Evolutionary conservation across 768 basidiomycete species (phyloP).

Genomic region (Pleurotus salmoneostramineus): DNA sequence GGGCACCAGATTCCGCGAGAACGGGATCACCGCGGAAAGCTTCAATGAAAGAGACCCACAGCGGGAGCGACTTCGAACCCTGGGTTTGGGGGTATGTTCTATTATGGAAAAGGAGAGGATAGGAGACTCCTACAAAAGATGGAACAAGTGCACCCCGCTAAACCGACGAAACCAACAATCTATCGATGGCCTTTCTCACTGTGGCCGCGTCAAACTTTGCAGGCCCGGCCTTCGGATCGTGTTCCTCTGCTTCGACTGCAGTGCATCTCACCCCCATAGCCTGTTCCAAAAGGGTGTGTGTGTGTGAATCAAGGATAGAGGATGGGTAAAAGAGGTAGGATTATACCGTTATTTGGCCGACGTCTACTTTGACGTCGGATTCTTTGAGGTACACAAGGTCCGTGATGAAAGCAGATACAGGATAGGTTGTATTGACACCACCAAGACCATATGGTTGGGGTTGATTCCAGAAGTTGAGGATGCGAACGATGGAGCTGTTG

Average conservation of each 20-base stretch:
- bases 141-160: neutral
- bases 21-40: no score
- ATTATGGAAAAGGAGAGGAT: no score
- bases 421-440: constrained; percentile 60
- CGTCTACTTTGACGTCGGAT: constrained; percentile 60
- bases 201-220: neutral
- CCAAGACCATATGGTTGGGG: constrained; percentile 51
- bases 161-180: neutral
- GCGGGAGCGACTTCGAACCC: no score
- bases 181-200: neutral
- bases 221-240: neutral
- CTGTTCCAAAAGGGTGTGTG: constrained; percentile 26
- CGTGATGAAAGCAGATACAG: constrained; percentile 77
- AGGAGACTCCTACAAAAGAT: no score
- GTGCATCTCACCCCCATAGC: constrained; percentile 58
- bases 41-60: no score
- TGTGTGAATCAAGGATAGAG: neutral
- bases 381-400: constrained; percentile 78
- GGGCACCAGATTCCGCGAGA: no score
- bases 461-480: constrained; percentile 62
- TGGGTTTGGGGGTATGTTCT: no score
- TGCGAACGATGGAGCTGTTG: constrained; percentile 60
- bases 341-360: constrained; percentile 51
- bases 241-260: constrained; percentile 31
- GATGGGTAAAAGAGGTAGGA: neutral